Base-by-base conservation (phyloP, 2,329 filamentous ascomycete genomes). In the Apiospora kogelbergensis region DNA sequence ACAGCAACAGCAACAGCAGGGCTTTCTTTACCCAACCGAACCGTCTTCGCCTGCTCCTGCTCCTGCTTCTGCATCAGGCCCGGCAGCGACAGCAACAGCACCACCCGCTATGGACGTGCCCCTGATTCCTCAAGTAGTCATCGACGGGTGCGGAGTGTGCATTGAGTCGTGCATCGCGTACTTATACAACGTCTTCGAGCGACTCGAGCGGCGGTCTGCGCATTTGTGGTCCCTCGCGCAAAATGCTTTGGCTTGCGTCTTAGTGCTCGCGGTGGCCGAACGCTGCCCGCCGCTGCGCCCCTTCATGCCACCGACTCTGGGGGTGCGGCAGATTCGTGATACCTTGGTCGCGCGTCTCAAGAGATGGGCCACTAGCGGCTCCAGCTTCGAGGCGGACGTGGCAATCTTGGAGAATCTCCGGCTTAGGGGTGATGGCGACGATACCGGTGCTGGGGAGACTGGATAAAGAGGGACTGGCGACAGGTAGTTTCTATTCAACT, bases 221-320 rank as follows among this genome's bases (percentile, higher is more conserved):
- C 80, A 81, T 65, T 74, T 82, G 13, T 81, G 80, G 80, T 75
- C 76, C 0, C 74, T 81, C 48, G 76, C 78, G 13, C 79, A 81
- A 68, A 75, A 75, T 64, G 78, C 77, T 68, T 72, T 81, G 71
- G 78, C 78, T 3, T 78, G 76, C 37, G 72, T 82, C 9, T 57
- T 80, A 9, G 74, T 80, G 15, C 72, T 82, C 40, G 74, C 76
- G 68, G 66, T 80, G 63, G 78, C 79, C 6, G 63, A 67, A n/a
- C 15, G 57, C 65, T 68, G 48, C 30, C 48, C 67, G 24, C 64
- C 30, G 37, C 67, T 70, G 65, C 67, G 57, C 17, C 30, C 42
- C 26, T 46, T 70, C 42, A 65, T 68, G 13, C 67, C 67, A 7
- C 67, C 68, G 68, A n/a, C 24, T 17, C 40, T 44, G 11, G 40